These are phyloP conservation scores for Gomphus bonarii DNA, from an alignment of 1,284 basidiomycete species.

Conservation along the genomic window DNA sequence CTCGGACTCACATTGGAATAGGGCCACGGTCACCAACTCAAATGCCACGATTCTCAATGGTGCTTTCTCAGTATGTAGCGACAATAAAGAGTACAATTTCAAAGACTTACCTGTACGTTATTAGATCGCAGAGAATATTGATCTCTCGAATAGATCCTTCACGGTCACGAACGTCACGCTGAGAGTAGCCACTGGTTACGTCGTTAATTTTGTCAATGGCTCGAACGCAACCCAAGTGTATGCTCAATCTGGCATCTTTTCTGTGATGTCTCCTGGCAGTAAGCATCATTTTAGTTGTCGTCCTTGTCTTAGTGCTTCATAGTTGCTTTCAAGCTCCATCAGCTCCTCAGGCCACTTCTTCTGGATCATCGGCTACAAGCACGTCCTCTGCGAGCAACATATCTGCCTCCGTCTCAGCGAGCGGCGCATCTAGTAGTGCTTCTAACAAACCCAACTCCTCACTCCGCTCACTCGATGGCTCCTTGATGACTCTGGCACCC, in stretches of 20 bases:
- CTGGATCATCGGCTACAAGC: background rate
- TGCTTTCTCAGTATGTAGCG: conserved; percentile 19
- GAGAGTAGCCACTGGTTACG: conserved; percentile 24
- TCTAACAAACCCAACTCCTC: background rate
- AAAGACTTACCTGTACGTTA: background rate
- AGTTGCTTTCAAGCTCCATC: background rate
- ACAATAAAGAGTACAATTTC: background rate
- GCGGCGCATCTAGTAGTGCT: background rate
- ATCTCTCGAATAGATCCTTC: conserved; percentile 21
- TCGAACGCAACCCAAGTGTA: conserved; percentile 29
- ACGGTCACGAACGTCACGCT: conserved; percentile 30
- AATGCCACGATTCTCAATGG: conserved; percentile 28
- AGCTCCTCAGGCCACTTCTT: background rate
- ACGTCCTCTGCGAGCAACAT: background rate
- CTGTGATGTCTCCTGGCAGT: conserved; percentile 28
- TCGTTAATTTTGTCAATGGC: conserved; percentile 34
- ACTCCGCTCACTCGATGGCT: background rate
- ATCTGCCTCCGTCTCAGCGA: background rate
- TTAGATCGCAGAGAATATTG: conserved; percentile 23
- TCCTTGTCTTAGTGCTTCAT: background rate
- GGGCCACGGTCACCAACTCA: conserved; percentile 24
- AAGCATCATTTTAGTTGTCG: conserved; percentile 13
- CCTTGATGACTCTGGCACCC: background rate
- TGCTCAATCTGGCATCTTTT: conserved; percentile 31
- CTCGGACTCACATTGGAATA: background rate